Conservation (phyloP, 371 early-diverging fungal species). For the Mucor plumbeus region DNA sequence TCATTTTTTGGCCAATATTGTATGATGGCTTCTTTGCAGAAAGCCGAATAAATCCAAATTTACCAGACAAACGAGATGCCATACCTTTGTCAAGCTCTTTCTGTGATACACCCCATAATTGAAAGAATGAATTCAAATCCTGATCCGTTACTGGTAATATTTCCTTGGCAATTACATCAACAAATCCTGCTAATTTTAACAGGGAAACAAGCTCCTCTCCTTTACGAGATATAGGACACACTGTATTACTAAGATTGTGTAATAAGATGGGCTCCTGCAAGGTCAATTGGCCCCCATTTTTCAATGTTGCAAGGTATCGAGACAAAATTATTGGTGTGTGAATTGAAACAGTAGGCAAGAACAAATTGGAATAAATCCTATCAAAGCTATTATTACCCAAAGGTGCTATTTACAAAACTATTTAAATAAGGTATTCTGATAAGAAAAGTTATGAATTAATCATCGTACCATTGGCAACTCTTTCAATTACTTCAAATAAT, state of each 20-base stretch:
- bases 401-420: conserved; percentile 30
- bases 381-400: conserved; percentile 37
- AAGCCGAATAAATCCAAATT: conserved; percentile 48
- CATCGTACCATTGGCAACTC: conserved; percentile 47
- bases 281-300: conserved; percentile 40
- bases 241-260: conserved; percentile 32
- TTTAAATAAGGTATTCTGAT: not conserved
- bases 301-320: conserved; percentile 40
- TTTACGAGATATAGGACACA: conserved; percentile 52
- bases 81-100: conserved; percentile 48
- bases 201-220: conserved; percentile 45
- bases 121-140: conserved; percentile 45
- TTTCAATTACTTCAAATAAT: conserved; percentile 51
- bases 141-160: conserved; percentile 45
- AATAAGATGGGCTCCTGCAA: conserved; percentile 43
- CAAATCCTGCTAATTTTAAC: conserved; percentile 52
- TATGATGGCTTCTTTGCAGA: conserved; percentile 84
- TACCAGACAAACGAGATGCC: conserved; percentile 50
- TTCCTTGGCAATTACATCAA: conserved; percentile 39
- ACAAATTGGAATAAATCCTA: conserved; percentile 45
- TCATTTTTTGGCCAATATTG: conserved; percentile 75
- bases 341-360: conserved; percentile 38
- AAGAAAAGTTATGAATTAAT: not conserved
- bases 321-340: conserved; percentile 48
- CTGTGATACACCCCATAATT: conserved; percentile 49